A percentile compares a stretch with the other conserved stretches of the same genome.
phyloP scores from a whole-genome alignment of 257 asterid species.

The Gentiana dahurica region DNA sequence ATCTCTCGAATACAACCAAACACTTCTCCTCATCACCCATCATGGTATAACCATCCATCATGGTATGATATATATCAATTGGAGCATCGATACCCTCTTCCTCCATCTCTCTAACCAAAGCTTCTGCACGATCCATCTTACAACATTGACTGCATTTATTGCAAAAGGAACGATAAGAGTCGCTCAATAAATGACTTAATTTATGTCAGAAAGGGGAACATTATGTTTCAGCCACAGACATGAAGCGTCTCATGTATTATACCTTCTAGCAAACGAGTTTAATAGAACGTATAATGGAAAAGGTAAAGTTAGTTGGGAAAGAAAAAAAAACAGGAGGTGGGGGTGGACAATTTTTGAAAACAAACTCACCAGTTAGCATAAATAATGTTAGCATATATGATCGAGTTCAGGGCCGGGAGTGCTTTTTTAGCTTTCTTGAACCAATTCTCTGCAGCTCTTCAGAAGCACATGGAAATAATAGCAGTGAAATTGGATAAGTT shows the following conservation, averaged over 20 bases:
- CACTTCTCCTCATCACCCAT: conserved; percentile 66
- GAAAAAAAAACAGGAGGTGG: not conserved
- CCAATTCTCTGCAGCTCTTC: conserved; percentile 94
- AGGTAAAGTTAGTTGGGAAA: not conserved
- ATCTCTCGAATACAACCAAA: conserved; percentile 69
- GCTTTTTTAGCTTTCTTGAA: conserved; percentile 84
- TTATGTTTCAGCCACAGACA: not conserved
- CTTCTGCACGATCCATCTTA: conserved; percentile 75
- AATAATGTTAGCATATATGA: conserved; percentile 84
- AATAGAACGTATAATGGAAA: not conserved
- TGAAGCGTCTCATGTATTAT: too few relatives aligned
- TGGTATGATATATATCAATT: conserved; percentile 80
- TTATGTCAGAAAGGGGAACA: not conserved
- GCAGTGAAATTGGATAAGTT: not conserved
- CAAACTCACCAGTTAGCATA: conserved; percentile 74
- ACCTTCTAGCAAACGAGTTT: too few relatives aligned
- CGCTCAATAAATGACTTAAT: not conserved
- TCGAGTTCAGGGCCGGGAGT: conserved; percentile 51
- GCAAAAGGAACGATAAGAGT: conserved; percentile 1
- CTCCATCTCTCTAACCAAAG: conserved; percentile 94
- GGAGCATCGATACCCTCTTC: conserved; percentile 93
- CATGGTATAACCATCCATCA: conserved; percentile 98
- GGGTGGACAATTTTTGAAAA: not conserved
- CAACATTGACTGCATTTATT: conserved; percentile 50
- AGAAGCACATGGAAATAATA: conserved; percentile 29